phyloP scores from a whole-genome alignment of 1,284 basidiomycete genomes.

The Hortiboletus rubellus region DNA sequence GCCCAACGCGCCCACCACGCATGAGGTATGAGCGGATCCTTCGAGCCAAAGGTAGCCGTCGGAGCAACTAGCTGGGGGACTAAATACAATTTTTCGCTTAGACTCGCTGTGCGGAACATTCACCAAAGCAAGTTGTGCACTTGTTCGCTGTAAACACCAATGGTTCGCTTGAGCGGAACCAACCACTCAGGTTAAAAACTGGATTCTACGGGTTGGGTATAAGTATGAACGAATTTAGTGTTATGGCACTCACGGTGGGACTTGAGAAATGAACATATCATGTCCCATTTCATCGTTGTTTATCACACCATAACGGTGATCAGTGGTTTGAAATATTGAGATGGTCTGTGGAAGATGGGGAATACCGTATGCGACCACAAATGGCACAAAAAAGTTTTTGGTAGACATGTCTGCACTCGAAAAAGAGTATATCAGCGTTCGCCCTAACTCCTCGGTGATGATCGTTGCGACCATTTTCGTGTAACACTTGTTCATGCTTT shows the following conservation, averaged over 20 bases:
- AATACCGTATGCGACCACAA: background rate
- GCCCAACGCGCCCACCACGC: background rate
- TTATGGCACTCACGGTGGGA: background rate
- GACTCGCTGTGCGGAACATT: conserved; percentile 6
- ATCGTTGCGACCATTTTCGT: conserved; percentile 6
- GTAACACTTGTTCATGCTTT: too few species aligned
- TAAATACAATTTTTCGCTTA: conserved; percentile 2
- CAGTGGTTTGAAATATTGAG: conserved; percentile 3
- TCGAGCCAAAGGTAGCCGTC: background rate
- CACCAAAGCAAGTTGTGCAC: conserved; percentile 4
- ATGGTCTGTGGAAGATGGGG: conserved; percentile 2
- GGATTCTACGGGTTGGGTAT: background rate
- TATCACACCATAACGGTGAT: conserved; percentile 4
- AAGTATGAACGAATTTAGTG: background rate
- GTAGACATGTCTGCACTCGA: background rate
- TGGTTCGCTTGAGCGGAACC: conserved; percentile 8
- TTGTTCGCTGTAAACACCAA: background rate
- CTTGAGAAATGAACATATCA: conserved; percentile 5
- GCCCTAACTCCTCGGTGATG: conserved; percentile 1
- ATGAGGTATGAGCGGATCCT: conserved; percentile 1
- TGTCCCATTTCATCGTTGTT: conserved; percentile 8
- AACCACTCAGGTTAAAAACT: conserved; percentile 4
- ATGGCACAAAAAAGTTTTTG: background rate
- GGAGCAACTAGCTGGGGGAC: background rate
- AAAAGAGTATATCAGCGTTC: conserved; percentile 1